Conservation (phyloP, 2,329 filamentous ascomycete species). For the Pestalotiopsis sp. region DNA sequence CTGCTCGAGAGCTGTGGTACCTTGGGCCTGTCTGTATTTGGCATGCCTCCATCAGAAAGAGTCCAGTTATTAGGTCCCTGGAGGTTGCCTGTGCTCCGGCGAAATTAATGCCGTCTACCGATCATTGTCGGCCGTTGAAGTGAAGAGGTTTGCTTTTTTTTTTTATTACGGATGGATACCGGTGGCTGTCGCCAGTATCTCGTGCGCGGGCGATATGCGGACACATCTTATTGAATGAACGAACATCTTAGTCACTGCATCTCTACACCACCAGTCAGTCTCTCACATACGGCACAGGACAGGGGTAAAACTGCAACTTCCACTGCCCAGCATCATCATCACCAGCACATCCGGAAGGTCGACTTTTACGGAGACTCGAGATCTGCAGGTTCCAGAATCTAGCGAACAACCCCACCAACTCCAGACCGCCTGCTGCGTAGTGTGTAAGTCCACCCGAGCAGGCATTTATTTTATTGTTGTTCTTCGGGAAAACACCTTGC, state of each 20-base stretch:
- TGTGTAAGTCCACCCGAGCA: neutral
- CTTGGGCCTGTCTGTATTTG: neutral
- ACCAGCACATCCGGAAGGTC: neutral
- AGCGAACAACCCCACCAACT: neutral
- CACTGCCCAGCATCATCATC: neutral
- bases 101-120: slow-evolving; percentile 2
- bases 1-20: neutral
- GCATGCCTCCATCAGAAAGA: neutral
- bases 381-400: neutral
- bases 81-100: neutral
- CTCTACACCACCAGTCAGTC: neutral
- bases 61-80: neutral
- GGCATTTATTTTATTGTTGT: neutral
- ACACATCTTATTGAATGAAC: neutral
- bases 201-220: no score
- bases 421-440: neutral
- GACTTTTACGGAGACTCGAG: neutral
- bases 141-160: neutral
- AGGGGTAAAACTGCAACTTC: neutral
- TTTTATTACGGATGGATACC: slow-evolving; percentile 41
- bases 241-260: neutral
- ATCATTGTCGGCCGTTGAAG: neutral
- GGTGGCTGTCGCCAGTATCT: neutral
- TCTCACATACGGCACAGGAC: neutral
- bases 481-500: neutral